Evolutionary conservation across 2,329 filamentous ascomycete genomes (phyloP).

Genomic region (Epichloe gansuensis): DNA sequence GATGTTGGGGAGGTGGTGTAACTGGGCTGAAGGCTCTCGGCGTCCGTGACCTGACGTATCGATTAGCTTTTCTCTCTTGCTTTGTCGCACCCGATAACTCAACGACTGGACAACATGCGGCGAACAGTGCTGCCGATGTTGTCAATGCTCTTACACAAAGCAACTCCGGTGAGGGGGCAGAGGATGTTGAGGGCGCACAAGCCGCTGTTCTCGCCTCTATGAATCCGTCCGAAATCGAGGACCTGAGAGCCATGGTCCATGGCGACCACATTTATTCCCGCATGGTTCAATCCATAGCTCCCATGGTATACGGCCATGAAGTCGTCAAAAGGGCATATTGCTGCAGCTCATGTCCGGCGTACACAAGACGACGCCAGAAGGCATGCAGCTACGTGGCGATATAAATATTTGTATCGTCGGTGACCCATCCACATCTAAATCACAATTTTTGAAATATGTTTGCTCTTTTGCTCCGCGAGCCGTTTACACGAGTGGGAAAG

Average conservation of each 20-base stretch:
- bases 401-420: slow-evolving; percentile 99
- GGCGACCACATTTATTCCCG: slow-evolving; percentile 90
- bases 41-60: slow-evolving; percentile 89
- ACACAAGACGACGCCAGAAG: slow-evolving; percentile 80
- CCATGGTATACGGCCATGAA: slow-evolving; percentile 94
- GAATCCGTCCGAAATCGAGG: slow-evolving; percentile 77
- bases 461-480: slow-evolving; percentile 93
- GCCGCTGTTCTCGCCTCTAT: slow-evolving; percentile 78
- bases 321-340: slow-evolving; percentile 95
- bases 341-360: slow-evolving; percentile 95
- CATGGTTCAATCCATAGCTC: slow-evolving; percentile 84
- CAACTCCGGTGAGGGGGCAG: slow-evolving; percentile 51
- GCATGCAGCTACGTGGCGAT: slow-evolving; percentile 90
- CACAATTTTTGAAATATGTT: slow-evolving; percentile 95
- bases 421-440: slow-evolving; percentile 93
- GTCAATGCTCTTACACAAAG: slow-evolving; percentile 61
- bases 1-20: slow-evolving; percentile 80
- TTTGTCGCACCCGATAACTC: slow-evolving; percentile 89
- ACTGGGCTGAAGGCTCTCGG: slow-evolving; percentile 83
- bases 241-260: slow-evolving; percentile 87
- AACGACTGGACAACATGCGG: slow-evolving; percentile 62
- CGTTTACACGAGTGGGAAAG: slow-evolving; percentile 96
- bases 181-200: slow-evolving; percentile 75
- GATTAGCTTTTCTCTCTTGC: slow-evolving; percentile 90
- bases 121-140: slow-evolving; percentile 58